Base-by-base conservation (phyloP, 805 yeast species). In the Saccharomycopsis sp. region DNA sequence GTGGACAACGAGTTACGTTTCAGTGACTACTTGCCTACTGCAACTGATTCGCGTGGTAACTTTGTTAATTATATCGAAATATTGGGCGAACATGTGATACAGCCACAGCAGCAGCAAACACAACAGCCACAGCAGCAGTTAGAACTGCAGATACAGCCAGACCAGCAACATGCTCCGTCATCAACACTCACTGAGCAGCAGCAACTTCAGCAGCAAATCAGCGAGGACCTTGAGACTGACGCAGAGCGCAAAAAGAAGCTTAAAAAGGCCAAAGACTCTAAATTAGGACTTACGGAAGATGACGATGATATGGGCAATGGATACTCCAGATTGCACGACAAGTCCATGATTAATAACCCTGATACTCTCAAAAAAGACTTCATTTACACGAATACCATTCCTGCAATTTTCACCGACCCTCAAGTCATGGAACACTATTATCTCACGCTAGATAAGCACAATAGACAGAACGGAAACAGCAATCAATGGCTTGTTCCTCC, bases 21-120 rank as follows among this genome's bases (percentile, higher is more conserved):
- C 69, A 85, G 94, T 44, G 96, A 91, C 70, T 84, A 80, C 64
- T 78, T 92, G 65, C 96, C 97, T n/a, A 91, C 97, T 1, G 98
- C 98, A 3, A 92, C 98, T 0, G 97, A 93, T 72, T 96, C 92
- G 63, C 87, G 91, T 85, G 98, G 98, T 53, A 92, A 92, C 69
- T 88, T 92, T 67, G 97, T 93, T 55, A 92, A 92, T 72, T 92
- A 92, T 71, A 79, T 92, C 57, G 97, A 90, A 70, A 87, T 89
- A 24, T 73, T 67, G 35, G 14, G 15, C n/a, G 59, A 58, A 3
- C 56, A 54, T 17, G 55, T 65, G 51, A 69, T 69, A 56, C 67
- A 67, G 20, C 61, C 60, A 42, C 67, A 63, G 42, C 67, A 65
- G 53, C 67, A 61, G 25, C 62, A 67, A 14, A n/a, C n/a, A n/a